These are phyloP conservation scores for Plasmodium knowlesi DNA, from an alignment of 169 alveolate genomes.

Conservation along the genomic window DNA sequence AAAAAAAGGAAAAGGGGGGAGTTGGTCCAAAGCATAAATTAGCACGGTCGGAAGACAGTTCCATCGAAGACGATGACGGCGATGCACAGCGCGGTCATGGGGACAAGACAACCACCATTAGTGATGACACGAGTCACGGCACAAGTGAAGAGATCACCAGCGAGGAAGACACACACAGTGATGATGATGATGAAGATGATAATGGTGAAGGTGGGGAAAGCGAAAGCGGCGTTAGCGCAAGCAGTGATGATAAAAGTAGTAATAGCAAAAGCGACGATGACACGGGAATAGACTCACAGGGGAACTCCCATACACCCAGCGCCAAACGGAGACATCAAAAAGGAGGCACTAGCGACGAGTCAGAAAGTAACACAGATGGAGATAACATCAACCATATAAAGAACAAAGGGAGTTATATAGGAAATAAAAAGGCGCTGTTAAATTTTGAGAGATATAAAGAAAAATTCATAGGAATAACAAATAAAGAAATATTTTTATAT, in stretches of 20 bases:
- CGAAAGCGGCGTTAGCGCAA: neutral
- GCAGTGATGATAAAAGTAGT: neutral
- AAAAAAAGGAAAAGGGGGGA: conserved; percentile 7
- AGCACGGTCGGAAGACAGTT: neutral
- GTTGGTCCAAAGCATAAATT: neutral
- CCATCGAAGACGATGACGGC: neutral
- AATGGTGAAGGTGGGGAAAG: neutral
- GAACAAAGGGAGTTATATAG: neutral
- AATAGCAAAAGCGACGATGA: neutral
- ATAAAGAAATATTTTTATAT: conserved; percentile 50
- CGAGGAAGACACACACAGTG: neutral
- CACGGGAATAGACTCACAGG: neutral
- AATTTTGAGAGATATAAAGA: conserved; percentile 61
- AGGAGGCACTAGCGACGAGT: neutral
- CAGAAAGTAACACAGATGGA: neutral
- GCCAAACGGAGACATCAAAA: neutral
- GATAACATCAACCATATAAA: conserved; percentile 3
- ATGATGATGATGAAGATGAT: neutral
- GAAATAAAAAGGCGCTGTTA: neutral
- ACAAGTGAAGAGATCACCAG: neutral
- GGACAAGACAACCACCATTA: neutral
- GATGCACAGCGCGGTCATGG: neutral
- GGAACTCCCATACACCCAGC: neutral
- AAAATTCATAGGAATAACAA: conserved; percentile 70
- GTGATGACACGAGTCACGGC: neutral